phyloP scores from a whole-genome alignment of 345 rosid species.

The Eucalyptus regnans region DNA sequence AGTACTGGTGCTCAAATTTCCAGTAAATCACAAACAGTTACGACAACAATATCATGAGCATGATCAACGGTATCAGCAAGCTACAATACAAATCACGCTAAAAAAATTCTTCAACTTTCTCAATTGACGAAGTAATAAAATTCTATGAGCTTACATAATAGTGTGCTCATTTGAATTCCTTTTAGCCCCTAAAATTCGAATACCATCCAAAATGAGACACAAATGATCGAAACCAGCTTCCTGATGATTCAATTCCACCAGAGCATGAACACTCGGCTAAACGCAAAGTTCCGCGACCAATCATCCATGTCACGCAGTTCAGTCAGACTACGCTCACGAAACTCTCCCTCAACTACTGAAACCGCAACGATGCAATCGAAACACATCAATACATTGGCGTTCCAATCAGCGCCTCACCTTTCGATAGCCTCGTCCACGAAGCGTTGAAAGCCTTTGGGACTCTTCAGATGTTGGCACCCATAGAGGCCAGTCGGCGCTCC shows the following conservation, averaged over 20 bases:
- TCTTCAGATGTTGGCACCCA: constrained; percentile 61
- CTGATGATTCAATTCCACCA: neutral
- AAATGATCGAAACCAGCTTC: neutral
- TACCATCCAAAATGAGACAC: neutral
- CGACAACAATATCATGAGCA: neutral
- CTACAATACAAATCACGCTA: neutral
- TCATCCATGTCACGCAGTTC: neutral
- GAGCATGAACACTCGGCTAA: neutral
- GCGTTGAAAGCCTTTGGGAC: constrained; percentile 69
- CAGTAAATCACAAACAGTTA: neutral
- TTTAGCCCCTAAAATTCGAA: neutral
- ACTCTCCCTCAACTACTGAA: neutral
- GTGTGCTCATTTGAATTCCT: neutral
- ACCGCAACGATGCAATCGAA: neutral
- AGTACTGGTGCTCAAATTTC: neutral
- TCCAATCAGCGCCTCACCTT: constrained; percentile 20
- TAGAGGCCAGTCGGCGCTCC: constrained; percentile 53
- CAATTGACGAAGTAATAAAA: neutral
- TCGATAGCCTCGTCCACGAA: constrained; percentile 91
- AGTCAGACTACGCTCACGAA: neutral
- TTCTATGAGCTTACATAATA: neutral
- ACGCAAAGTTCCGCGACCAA: neutral
- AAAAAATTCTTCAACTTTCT: neutral
- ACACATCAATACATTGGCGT: neutral
- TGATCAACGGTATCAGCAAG: neutral